phyloP scores from a whole-genome alignment of 495 filamentous ascomycete species.

The Hyaloscypha bicolor region DNA sequence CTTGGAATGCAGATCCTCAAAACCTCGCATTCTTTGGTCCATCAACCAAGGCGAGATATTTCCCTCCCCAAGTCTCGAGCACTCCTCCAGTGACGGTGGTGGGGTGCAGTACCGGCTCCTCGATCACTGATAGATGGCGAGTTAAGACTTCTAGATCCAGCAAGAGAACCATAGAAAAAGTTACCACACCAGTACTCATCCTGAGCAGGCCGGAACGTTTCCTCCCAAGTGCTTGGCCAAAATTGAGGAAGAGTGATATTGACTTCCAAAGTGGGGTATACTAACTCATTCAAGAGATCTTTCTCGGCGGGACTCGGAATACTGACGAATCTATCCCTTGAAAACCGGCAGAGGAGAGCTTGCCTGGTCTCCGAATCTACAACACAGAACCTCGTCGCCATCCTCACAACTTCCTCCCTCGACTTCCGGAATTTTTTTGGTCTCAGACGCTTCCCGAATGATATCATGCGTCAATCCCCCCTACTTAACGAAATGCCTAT shows the following conservation, averaged over 20 bases:
- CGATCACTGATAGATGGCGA: slow-evolving; percentile 26
- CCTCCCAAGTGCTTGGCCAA: neutral
- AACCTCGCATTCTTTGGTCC: slow-evolving; percentile 25
- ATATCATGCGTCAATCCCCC: neutral
- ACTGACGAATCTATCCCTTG: neutral
- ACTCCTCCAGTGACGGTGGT: slow-evolving; percentile 36
- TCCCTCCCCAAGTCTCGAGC: slow-evolving; percentile 39
- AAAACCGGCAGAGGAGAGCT: neutral
- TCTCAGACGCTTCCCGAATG: neutral
- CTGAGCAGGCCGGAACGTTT: slow-evolving; percentile 25
- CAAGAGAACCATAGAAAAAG: slow-evolving; percentile 45
- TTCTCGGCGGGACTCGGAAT: neutral
- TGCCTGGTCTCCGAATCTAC: neutral
- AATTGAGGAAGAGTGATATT: neutral
- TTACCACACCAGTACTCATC: slow-evolving; percentile 46
- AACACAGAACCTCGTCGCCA: neutral
- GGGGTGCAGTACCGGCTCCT: neutral
- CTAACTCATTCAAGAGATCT: neutral
- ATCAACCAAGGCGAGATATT: slow-evolving; percentile 46
- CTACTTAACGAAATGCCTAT: neutral
- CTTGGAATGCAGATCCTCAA: slow-evolving; percentile 40
- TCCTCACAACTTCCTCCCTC: neutral
- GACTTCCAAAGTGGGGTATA: neutral
- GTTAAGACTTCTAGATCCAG: slow-evolving; percentile 33
- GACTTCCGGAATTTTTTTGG: neutral